A percentile compares a stretch with the other conserved stretches of the same genome.
Conservation (phyloP, 2,329 filamentous ascomycete species). For the Cordyceps pruinosa region DNA sequence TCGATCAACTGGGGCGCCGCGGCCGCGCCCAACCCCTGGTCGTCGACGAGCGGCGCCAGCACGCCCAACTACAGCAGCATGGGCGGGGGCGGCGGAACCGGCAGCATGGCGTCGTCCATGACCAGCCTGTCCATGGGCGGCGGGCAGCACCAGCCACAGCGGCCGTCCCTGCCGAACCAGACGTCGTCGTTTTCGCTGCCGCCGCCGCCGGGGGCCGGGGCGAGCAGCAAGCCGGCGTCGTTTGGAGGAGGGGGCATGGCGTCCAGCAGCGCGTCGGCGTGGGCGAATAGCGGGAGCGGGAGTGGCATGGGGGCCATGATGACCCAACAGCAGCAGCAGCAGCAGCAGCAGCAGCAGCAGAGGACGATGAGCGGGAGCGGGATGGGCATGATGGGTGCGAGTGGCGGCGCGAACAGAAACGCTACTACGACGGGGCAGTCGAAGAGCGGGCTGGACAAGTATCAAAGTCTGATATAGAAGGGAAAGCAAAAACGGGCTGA, state of each 20-base stretch:
- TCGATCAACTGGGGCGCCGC: slow-evolving; percentile 44
- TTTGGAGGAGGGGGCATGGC: slow-evolving; percentile 11
- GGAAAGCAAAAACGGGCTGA: background rate
- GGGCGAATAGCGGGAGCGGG: slow-evolving; percentile 16
- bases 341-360: slow-evolving; percentile 16
- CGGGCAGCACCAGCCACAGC: slow-evolving; percentile 26
- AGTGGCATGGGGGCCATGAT: slow-evolving; percentile 16
- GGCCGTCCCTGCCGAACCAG: slow-evolving; percentile 25
- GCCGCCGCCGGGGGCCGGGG: slow-evolving; percentile 38
- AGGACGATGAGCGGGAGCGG: slow-evolving; percentile 12
- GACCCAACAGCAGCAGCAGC: slow-evolving; percentile 16
- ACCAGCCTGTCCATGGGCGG: slow-evolving; percentile 41
- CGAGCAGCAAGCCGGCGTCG: slow-evolving; percentile 20
- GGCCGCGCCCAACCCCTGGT: slow-evolving; percentile 42
- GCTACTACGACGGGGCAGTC: slow-evolving; percentile 22
- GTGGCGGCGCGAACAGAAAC: slow-evolving; percentile 18
- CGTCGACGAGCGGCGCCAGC: slow-evolving; percentile 27
- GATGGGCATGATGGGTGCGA: slow-evolving; percentile 21
- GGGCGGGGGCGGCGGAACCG: slow-evolving; percentile 25
- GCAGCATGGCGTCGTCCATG: slow-evolving; percentile 38
- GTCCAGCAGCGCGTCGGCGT: slow-evolving; percentile 5
- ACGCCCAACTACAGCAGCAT: slow-evolving; percentile 23
- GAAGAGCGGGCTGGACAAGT: slow-evolving; percentile 57
- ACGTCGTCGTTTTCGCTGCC: slow-evolving; percentile 51
- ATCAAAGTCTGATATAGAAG: slow-evolving; percentile 57